Base-by-base conservation (phyloP, 2,329 filamentous ascomycete genomes). In the Venturia pyrina region DNA sequence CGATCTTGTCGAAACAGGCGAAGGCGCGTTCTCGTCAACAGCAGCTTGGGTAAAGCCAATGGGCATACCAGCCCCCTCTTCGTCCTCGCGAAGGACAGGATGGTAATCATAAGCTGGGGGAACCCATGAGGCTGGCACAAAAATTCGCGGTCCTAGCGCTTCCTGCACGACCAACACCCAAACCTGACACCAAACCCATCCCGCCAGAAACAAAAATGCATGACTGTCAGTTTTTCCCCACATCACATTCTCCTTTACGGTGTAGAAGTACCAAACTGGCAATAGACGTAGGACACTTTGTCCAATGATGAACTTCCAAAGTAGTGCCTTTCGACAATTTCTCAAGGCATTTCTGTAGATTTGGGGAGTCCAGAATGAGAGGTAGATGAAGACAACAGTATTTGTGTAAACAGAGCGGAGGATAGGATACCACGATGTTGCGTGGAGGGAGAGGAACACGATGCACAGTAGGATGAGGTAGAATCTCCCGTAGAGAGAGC, bases 291-390 rank as follows among this genome's bases (percentile, higher is more conserved):
- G 81, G 5, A 88, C 71, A 61, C 90, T 95, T 75, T 96, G 90
- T 2, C 92, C 93, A 28, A 92, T 73, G 66, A 96, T 89, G 73
- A 96, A 99, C 67, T 89, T 89, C 92, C 93, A 97, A 3, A 88
- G 84, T n/a, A 98, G 81, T 0, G 93, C 93, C 71, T 90, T 90
- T 50, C 93, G 90, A 75, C 92, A 96, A 77, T 97, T 97, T 65
- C 93, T 90, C 76, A 90, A 86, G 64, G 89, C 82, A 75, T 99
- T 99, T 68, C 95, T 90, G 73, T 89, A 85, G 70, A 98, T 96
- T 75, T 99, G 95, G 0, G 95, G 93, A 0, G 87, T 74, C 93
- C 93, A 98, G 73, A 97, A 88, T 24, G 93, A 96, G 57, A 97
- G 84, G 74, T 97, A 97, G 64, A 84, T 69, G 71, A 93, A 86